A percentile compares a stretch with the other conserved stretches of the same genome.
Evolutionary conservation across 2,329 filamentous ascomycete genomes (phyloP).

Genomic region (Alternaria triticimaculans): DNA sequence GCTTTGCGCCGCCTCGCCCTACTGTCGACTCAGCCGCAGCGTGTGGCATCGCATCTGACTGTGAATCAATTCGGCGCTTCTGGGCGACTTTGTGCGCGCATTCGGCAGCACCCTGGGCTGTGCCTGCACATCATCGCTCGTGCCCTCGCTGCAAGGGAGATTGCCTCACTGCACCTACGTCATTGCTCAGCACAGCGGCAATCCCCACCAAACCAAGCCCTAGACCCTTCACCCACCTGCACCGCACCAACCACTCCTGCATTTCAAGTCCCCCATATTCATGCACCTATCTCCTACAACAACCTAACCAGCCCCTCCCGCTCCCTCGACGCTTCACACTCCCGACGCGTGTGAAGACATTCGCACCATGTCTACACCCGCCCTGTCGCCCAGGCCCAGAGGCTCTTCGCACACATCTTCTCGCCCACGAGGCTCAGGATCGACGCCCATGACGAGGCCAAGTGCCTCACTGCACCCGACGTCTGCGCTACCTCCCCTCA

Average conservation of each 20-base stretch:
- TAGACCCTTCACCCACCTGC: background rate
- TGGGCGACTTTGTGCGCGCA: background rate
- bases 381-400: slow-evolving; percentile 40
- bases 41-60: background rate
- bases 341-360: slow-evolving; percentile 10
- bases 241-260: slow-evolving; percentile 12
- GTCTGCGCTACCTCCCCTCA: slow-evolving; percentile 33
- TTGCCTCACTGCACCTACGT: slow-evolving; percentile 12
- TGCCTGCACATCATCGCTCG: slow-evolving; percentile 11
- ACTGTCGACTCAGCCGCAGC: background rate
- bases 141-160: background rate
- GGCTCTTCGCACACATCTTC: slow-evolving; percentile 36
- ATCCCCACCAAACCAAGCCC: slow-evolving; percentile 13
- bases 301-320: slow-evolving; percentile 8
- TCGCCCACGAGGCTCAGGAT: slow-evolving; percentile 29
- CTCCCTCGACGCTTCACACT: slow-evolving; percentile 19
- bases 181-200: slow-evolving; percentile 12
- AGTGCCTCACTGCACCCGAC: slow-evolving; percentile 35
- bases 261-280: slow-evolving; percentile 23
- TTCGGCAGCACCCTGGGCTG: slow-evolving; percentile 1
- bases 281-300: slow-evolving; percentile 31
- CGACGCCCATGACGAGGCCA: slow-evolving; percentile 40
- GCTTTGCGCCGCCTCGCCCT: background rate
- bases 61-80: background rate
- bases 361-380: slow-evolving; percentile 44